phyloP scores from a whole-genome alignment of 495 filamentous ascomycete genomes.

The Xylaria flabelliformis region DNA sequence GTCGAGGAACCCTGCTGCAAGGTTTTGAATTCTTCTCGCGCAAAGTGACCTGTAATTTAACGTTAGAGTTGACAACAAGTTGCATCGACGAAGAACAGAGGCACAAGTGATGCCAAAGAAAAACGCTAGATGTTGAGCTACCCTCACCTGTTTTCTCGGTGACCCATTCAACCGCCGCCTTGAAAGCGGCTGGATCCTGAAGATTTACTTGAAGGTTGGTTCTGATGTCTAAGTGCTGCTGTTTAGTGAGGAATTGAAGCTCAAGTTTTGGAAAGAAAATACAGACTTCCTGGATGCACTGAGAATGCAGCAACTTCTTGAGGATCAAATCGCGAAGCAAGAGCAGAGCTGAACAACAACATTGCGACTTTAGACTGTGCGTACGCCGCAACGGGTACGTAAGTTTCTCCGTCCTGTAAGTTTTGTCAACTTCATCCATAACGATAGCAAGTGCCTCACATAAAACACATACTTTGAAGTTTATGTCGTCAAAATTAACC shows the following conservation, averaged over 20 bases:
- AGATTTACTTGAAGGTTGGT: not conserved
- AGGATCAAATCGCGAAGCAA: not conserved
- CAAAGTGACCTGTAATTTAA: not conserved
- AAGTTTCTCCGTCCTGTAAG: not conserved
- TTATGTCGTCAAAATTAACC: not conserved
- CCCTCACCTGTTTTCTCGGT: not conserved
- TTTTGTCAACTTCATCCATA: not conserved
- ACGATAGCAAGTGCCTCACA: not conserved
- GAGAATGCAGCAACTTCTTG: not conserved
- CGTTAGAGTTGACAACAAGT: not conserved
- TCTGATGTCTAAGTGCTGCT: not conserved
- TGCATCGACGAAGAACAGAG: not conserved
- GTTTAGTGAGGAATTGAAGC: not conserved
- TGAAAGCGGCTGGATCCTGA: not conserved
- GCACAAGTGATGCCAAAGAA: not conserved
- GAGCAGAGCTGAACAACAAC: not conserved
- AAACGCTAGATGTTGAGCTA: too few species aligned
- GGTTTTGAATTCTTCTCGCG: not conserved
- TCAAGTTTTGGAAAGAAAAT: not conserved
- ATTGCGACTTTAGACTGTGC: not conserved
- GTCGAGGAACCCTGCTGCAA: conserved; percentile 1
- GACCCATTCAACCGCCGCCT: conserved; percentile 1
- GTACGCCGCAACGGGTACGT: not conserved
- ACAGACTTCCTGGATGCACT: not conserved
- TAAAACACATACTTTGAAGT: not conserved